Base-by-base conservation (phyloP, 371 early-diverging fungal genomes). In the Parasitella parasitica region DNA sequence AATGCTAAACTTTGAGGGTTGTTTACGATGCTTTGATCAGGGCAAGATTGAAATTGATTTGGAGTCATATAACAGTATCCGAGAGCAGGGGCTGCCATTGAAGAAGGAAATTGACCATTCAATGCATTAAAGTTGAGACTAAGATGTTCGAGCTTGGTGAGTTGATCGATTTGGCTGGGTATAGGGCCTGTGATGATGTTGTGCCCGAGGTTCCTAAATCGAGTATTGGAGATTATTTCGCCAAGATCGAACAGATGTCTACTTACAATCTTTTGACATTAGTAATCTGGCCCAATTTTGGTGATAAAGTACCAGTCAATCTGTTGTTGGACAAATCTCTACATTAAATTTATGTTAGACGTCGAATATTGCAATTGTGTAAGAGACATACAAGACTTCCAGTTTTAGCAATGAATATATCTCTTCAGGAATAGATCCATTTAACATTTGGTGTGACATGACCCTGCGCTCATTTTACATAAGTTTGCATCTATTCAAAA, bases 251-350 rank as follows among this genome's bases (percentile, higher is more conserved):
- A n/a, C n/a, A n/a, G n/a, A n/a, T n/a, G n/a, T n/a, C n/a, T 18
- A 52, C 77, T 63, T 75, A 81, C 82, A 84, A 60, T 52, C 66
- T 70, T 34, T 67, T 66, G 28, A 85, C 43, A 4, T 72, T 75
- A 4, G 67, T 62, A 26, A 81, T 61, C 7, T 75, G 79, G n/a
- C 80, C 71, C 15, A 80, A 66, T 15, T 73, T 74, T 27, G 60
- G 58, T 8, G 80, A 83, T 32, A 86, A 64, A 20, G 36, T 34
- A 9, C 84, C 83, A 27, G 74, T 73, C n/a, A 86, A 60, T 15
- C 80, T 72, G 48, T 86, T 86, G 41, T 77, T 78, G 24, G 84
- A 79, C 11, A 86, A 59, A 57, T 86, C 82, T 6, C 78, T 80
- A 55, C 16, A n/a, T 27, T 22, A 41, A 46, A 37, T 12, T 37